A percentile compares a stretch with the other conserved stretches of the same genome.
Evolutionary conservation across 2,329 filamentous ascomycete genomes (phyloP).

Genomic region (Colletotrichum sidae): DNA sequence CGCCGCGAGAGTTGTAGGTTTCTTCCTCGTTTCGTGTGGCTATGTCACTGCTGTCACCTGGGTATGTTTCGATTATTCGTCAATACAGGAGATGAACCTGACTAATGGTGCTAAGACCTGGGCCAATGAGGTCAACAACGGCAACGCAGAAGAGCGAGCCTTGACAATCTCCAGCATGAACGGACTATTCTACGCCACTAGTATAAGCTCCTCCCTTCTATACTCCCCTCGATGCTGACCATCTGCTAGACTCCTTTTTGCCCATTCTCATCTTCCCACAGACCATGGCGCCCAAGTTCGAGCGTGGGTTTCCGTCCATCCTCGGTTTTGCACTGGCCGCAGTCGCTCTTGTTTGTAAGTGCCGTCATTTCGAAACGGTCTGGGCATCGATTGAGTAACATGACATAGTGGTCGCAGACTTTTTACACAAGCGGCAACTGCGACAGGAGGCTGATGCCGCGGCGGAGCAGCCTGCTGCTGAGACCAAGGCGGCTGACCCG

Average conservation of each 20-base stretch:
- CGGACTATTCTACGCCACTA: constrained; percentile 44
- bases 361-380: rapidly evolving
- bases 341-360: constrained; percentile 25
- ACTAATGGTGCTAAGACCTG: constrained; percentile 41
- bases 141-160: constrained; percentile 47
- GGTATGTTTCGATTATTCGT: neutral
- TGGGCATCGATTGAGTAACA: neutral
- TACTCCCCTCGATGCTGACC: neutral
- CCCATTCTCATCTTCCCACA: constrained; percentile 49
- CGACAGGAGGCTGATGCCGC: neutral
- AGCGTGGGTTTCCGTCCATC: constrained; percentile 20
- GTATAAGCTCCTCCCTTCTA: neutral
- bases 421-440: constrained; percentile 13
- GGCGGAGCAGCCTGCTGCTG: constrained; percentile 2
- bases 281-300: constrained; percentile 46
- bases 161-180: constrained; percentile 48
- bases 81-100: no score
- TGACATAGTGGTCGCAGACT: constrained; percentile 11
- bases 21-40: constrained; percentile 19
- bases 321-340: constrained; percentile 15
- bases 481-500: neutral
- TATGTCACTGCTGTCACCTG: constrained; percentile 25
- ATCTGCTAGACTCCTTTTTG: constrained; percentile 42
- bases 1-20: constrained; percentile 16
- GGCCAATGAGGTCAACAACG: constrained; percentile 48